Evolutionary conservation across 164 flowering plant genomes (phyloP), one percentile per base, ranked within the genome.

Genomic region (Liriodendron chinense): DNA sequence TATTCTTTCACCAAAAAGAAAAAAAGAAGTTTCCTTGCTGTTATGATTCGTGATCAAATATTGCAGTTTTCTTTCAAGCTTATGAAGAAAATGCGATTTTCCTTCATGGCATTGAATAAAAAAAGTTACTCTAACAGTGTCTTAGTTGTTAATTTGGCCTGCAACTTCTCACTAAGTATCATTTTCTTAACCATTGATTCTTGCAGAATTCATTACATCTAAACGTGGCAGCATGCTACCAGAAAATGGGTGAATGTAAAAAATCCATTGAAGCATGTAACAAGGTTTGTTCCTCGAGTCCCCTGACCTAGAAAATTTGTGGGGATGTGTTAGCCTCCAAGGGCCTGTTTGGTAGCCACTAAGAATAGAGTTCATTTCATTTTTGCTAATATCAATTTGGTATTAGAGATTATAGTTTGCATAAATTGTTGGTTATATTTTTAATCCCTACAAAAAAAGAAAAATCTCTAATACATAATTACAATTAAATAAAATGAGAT

Each of bases 151-250:
- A 34, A 34, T 34, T 34, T 34, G 43, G 3, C 43, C 43, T 3
- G 59, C 59, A 53, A 53, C 18, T 53, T 66, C 20, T 66, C 20
- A 9, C 7, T 64, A 56, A 48, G 14, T 22, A 68, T 67, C 14
- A 63, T 53, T 28, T 65, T 69, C 21, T 72, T 66, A 64, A 73
- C 28, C 64, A 72, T 48, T 21, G 73, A 76, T 84, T 64, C 50
- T 79, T 86, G 86, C 83, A 95, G 98, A 94, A 93, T 82, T 77
- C 84, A 69, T 73, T 96, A 75, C 87, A 96, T 79, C 87, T 96
- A 72, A 96, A 96, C 82, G 92, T 96, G 74, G 99, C 99, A 77
- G 98, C 98, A 1, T 96, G 98, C 88, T 85, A 83, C 70, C 87
- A 94, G 84, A 96, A 94, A 81, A 62, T 96, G 92, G 98, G 98